Base-by-base conservation (phyloP, 1,284 basidiomycete genomes). In the Inonotus hispidus region DNA sequence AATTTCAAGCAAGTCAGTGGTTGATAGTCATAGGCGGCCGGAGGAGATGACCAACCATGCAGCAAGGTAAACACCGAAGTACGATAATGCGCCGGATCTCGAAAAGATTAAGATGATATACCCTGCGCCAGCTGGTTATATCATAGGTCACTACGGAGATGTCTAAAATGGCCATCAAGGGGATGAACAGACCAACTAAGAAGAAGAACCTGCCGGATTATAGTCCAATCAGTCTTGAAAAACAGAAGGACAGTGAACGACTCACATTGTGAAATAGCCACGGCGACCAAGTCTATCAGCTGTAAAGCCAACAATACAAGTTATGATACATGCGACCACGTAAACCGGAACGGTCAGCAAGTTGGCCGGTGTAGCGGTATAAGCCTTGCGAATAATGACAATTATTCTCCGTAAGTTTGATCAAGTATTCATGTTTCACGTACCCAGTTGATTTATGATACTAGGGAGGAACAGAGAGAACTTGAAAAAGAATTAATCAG, bases 341-440 rank as follows among this genome's bases (percentile, higher is more conserved):
- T 89, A 89, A 19, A 88, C 85, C 0, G 86, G 86, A 1, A 88
- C 84, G 5, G 83, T 84, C 58, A 90, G 72, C 27, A 91, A 75
- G 71, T 92, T 90, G n/a, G 89, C 88, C 1, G 77, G 77, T 0
- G 87, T 88, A 6, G 88, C 87, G 10, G 74, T 73, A 73, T 79
- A 92, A n/a, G 4, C 88, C 87, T 82, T 65, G 35, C 6, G 10
- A 32, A 8, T 16, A n/a, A 60, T n/a, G 23, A 25, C 47, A 43
- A 16, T 7, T 7, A 10, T 43, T 10, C 16, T 4, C 7, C 41
- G n/a, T n/a, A 23, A 14, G 19, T 52, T 23, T 39, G 1, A 19
- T 4, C 35, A 46, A 21, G 29, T 10, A 14, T 13, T n/a, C n/a
- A n/a, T n/a, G n/a, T 4, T 16, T 16, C 3, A 55, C 45, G 25